These are phyloP conservation scores for Cytospora chrysosperma DNA, from an alignment of 2,329 filamentous ascomycete species.

Conservation along the genomic window DNA sequence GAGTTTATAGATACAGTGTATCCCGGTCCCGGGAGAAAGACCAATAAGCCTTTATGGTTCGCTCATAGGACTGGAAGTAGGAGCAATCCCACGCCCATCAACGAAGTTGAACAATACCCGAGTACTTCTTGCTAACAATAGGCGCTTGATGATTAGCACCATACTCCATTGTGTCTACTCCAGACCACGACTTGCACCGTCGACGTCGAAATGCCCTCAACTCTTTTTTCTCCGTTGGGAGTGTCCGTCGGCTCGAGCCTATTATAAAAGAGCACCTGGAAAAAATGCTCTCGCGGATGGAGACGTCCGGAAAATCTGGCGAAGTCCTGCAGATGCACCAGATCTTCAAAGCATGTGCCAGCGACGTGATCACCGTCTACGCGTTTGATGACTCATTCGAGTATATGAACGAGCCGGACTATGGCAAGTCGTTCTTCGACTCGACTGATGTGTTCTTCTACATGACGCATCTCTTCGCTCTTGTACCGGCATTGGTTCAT, in stretches of 20 bases:
- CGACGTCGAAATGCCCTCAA: slow-evolving; percentile 41
- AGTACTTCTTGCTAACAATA: no score
- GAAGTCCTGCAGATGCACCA: slow-evolving; percentile 23
- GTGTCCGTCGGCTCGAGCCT: slow-evolving; percentile 37
- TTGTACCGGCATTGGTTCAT: slow-evolving; percentile 26
- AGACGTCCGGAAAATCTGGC: not conserved
- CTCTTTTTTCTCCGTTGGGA: slow-evolving; percentile 43
- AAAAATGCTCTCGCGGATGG: slow-evolving; percentile 20
- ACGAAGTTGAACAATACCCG: no score
- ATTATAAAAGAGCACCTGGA: slow-evolving; percentile 28
- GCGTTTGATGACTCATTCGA: slow-evolving; percentile 15
- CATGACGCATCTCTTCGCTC: slow-evolving; percentile 24
- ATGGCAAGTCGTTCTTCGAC: slow-evolving; percentile 15
- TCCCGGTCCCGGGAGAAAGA: no score
- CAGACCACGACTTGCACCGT: no score
- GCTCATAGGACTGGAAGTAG: no score
- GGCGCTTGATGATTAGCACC: no score
- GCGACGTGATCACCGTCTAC: slow-evolving; percentile 29
- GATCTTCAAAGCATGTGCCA: slow-evolving; percentile 27
- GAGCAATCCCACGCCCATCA: no score
- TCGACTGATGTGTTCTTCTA: slow-evolving; percentile 21
- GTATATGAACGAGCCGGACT: slow-evolving; percentile 25
- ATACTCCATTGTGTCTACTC: no score
- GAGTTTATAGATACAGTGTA: no score
- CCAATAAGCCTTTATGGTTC: no score